Percentiles rank a stretch among this genome's conserved stretches.
Evolutionary conservation across 805 yeast species (phyloP).

Genomic region (Wickerhamomyces sydowiorum): DNA sequence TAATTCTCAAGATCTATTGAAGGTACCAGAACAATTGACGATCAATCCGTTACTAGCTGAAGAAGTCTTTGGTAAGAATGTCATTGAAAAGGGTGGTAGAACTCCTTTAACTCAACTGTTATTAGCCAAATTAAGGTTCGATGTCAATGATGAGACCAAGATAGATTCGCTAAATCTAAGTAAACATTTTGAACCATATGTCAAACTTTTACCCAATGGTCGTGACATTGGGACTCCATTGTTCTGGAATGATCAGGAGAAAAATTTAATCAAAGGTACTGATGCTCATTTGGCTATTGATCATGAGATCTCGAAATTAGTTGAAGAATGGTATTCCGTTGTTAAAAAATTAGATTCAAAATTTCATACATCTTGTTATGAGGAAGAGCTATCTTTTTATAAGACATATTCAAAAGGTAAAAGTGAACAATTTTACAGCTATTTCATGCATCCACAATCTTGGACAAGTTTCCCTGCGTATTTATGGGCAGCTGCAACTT

Average conservation of each 20-base stretch:
- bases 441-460: slow-evolving; percentile 25
- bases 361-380: slow-evolving; percentile 12
- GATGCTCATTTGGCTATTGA: slow-evolving; percentile 56
- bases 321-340: slow-evolving; percentile 54
- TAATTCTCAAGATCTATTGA: slow-evolving; percentile 23
- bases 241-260: slow-evolving; percentile 54
- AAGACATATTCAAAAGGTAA: slow-evolving; percentile 15
- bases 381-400: slow-evolving; percentile 24
- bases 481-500: slow-evolving; percentile 68
- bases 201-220: slow-evolving; percentile 41
- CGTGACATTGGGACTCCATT: slow-evolving; percentile 52
- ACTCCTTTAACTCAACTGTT: slow-evolving; percentile 26
- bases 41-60: slow-evolving; percentile 32
- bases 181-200: slow-evolving; percentile 34
- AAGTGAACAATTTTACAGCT: slow-evolving; percentile 19
- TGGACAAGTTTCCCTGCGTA: slow-evolving; percentile 68
- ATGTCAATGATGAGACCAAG: slow-evolving; percentile 14
- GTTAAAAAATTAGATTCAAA: slow-evolving; percentile 17
- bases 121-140: slow-evolving; percentile 38
- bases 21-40: slow-evolving; percentile 32
- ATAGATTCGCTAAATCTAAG: slow-evolving; percentile 7
- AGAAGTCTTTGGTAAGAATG: slow-evolving; percentile 16
- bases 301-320: slow-evolving; percentile 36
- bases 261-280: slow-evolving; percentile 53
- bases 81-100: slow-evolving; percentile 10